Conservation (phyloP, 768 basidiomycete species). For the Pleurotus sapidus region DNA sequence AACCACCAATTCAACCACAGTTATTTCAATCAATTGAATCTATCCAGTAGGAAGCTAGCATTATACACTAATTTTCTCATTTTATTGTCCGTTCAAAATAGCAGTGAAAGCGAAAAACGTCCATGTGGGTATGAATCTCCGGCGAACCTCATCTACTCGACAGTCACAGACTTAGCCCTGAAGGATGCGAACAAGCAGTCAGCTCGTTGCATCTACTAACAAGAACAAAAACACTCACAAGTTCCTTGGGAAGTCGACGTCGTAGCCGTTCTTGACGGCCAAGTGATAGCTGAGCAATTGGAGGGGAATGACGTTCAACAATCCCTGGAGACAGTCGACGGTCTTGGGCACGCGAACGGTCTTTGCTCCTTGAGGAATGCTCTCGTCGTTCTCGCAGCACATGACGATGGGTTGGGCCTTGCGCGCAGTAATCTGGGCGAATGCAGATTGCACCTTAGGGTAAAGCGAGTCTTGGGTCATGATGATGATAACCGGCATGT, state of each 20-base stretch:
- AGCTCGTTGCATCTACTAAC: slow-evolving; percentile 5
- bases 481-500: slow-evolving; percentile 98
- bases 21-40: too few species aligned
- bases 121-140: not conserved
- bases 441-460: slow-evolving; percentile 96
- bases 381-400: slow-evolving; percentile 90
- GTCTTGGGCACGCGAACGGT: slow-evolving; percentile 95
- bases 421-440: slow-evolving; percentile 95
- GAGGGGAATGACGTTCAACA: slow-evolving; percentile 95
- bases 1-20: too few species aligned
- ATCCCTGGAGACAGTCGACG: slow-evolving; percentile 90
- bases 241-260: slow-evolving; percentile 98
- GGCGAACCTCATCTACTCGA: slow-evolving; percentile 47
- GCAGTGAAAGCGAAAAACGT: too few species aligned
- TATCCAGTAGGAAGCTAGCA: too few species aligned
- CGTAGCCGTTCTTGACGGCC: slow-evolving; percentile 92
- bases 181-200: slow-evolving; percentile 11
- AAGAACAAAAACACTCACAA: slow-evolving; percentile 49
- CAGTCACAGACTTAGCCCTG: slow-evolving; percentile 77
- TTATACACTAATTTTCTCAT: too few species aligned
- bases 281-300: slow-evolving; percentile 96
- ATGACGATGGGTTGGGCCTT: slow-evolving; percentile 95
- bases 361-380: slow-evolving; percentile 69
- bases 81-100: too few species aligned
- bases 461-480: slow-evolving; percentile 99